A percentile compares a stretch with the other conserved stretches of the same genome.
Conservation (phyloP, 2,329 filamentous ascomycete genomes). For the Fusarium burgessii region DNA sequence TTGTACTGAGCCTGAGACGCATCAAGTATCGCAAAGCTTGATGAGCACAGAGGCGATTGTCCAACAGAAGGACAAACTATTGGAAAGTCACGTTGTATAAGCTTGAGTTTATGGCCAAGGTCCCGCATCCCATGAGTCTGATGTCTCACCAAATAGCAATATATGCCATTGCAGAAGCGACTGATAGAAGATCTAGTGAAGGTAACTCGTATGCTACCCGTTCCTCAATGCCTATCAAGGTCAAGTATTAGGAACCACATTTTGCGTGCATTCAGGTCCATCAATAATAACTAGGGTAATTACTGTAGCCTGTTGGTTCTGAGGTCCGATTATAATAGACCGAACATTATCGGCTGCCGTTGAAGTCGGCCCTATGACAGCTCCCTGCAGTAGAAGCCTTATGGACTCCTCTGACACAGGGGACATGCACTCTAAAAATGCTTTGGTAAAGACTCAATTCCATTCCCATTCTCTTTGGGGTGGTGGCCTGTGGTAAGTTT, state of each 20-base stretch:
- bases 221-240: background rate
- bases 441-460: slow-evolving; percentile 12
- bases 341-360: slow-evolving; percentile 10
- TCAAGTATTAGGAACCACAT: background rate
- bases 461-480: slow-evolving; percentile 10
- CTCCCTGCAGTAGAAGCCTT: background rate
- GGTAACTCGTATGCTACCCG: background rate
- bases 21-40: slow-evolving; percentile 25
- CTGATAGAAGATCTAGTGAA: background rate
- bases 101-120: background rate
- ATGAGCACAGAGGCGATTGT: background rate
- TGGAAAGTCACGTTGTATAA: background rate
- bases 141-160: background rate
- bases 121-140: background rate
- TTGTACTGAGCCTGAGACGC: slow-evolving; percentile 17
- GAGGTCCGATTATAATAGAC: slow-evolving; percentile 16
- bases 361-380: slow-evolving; percentile 14
- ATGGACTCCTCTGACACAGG: slow-evolving; percentile 6
- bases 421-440: slow-evolving; percentile 11
- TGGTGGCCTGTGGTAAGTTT: slow-evolving; percentile 15
- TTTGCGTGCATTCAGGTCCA: background rate
- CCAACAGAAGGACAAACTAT: background rate
- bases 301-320: background rate
- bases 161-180: background rate
- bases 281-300: background rate